phyloP scores from a whole-genome alignment of 371 early-diverging fungal species.

The Saksenaea vasiformis region DNA sequence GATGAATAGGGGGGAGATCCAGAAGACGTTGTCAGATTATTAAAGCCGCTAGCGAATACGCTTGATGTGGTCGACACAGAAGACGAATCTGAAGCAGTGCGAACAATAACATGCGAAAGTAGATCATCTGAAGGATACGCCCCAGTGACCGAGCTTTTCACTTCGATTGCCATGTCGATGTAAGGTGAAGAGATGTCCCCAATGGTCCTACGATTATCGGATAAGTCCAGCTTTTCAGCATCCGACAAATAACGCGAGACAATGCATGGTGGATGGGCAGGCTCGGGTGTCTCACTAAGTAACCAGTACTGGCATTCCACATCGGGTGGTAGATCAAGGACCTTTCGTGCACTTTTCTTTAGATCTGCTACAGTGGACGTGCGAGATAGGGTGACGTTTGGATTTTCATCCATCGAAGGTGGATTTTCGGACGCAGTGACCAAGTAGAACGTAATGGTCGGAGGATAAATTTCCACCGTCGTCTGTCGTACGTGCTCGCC shows the following conservation, averaged over 20 bases:
- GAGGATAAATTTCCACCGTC: constrained; percentile 14
- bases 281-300: constrained; percentile 2
- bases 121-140: background rate
- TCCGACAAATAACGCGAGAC: background rate
- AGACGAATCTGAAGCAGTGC: constrained; percentile 12
- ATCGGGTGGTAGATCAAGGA: constrained; percentile 16
- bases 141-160: background rate
- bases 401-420: constrained; percentile 6
- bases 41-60: constrained; percentile 11
- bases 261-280: background rate
- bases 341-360: constrained; percentile 7
- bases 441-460: constrained; percentile 7
- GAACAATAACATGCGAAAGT: background rate
- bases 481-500: constrained; percentile 9
- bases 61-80: constrained; percentile 9
- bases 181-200: constrained; percentile 49
- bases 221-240: constrained; percentile 9
- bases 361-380: constrained; percentile 9
- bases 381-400: constrained; percentile 18
- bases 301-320: constrained; percentile 13
- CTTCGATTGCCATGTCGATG: constrained; percentile 29
- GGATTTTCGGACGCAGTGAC: background rate
- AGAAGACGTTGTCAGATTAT: constrained; percentile 14
- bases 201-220: background rate
- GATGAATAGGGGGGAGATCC: constrained; percentile 15